Evolutionary conservation across 805 yeast species (phyloP).

Genomic region (Saturnispora quitensis): DNA sequence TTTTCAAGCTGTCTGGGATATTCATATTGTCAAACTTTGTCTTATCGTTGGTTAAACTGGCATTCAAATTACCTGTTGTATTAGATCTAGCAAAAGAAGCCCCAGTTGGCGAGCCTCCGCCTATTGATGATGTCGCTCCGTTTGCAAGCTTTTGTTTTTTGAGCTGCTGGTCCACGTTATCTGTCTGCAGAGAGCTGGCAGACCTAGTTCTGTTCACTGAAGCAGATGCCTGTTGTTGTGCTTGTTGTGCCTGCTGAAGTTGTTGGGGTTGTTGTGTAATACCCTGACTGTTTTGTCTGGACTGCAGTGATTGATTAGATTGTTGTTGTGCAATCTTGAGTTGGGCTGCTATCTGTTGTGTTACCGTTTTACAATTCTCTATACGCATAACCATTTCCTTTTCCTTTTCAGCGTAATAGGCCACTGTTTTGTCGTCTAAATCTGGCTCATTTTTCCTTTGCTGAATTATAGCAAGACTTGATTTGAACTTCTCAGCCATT

Average conservation of each 20-base stretch:
- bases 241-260: constrained; percentile 14
- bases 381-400: constrained; percentile 37
- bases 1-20: constrained; percentile 59
- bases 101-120: constrained; percentile 16
- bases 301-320: constrained; percentile 12
- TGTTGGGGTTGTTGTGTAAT: constrained; percentile 15
- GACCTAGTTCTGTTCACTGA: constrained; percentile 10
- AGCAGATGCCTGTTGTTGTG: constrained; percentile 10
- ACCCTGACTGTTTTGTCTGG: constrained; percentile 1
- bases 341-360: constrained; percentile 36
- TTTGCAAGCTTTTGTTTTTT: constrained; percentile 3
- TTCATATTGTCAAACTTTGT: constrained; percentile 59
- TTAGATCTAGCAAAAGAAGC: constrained; percentile 27
- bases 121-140: not conserved
- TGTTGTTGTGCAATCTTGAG: constrained; percentile 25
- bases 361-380: constrained; percentile 36
- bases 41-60: constrained; percentile 20
- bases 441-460: constrained; percentile 36
- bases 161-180: constrained; percentile 2
- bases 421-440: constrained; percentile 36
- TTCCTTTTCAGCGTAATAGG: constrained; percentile 40
- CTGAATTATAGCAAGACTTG: constrained; percentile 42
- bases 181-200: constrained; percentile 9
- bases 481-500: constrained; percentile 39
- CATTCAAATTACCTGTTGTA: constrained; percentile 10